Evolutionary conservation across 305 asterid species (phyloP), one percentile per base, ranked within the genome.

Genomic region (Fraxinus baroniana): DNA sequence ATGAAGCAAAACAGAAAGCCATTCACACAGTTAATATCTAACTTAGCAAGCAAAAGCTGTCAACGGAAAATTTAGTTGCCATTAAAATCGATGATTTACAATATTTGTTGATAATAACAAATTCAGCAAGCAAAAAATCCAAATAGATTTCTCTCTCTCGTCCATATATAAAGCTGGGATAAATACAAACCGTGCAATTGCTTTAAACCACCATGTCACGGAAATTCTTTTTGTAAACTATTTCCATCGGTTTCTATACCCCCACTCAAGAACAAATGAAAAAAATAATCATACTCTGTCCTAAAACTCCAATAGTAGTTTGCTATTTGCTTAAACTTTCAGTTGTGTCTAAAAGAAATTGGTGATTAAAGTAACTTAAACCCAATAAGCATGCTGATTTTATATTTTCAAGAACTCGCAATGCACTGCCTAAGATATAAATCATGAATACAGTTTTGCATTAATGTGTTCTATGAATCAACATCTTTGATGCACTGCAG

Each of bases 301-400:
- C 62, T 77, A 28, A 28, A 35, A 64, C 37, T 64, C 62, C 49
- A 12, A 52, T 7, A 13, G 37, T 22, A 35, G 30, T 32, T 24
- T 77, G 77, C 20, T 82, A 32, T 52, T 26, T 24, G n/a, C 44
- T 71, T 71, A 15, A 52, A 49, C 57, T 30, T 78, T 24, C 62
- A 71, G 37, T n/a, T 60, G 13, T 15, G 17, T 57, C 33, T 17
- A 41, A 36, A 32, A 8, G 28, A 44, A 72, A 30, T 17, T 46
- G 24, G 36, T 9, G 76, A 28, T 64, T 39, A 68, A 70, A 78
- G 22, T 39, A 55, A 83, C 41, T 32, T 55, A 72, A 78, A 74
- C 46, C 78, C 28, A 13, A 57, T 18, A 10, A 28, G 72, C 28
- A 52, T 24, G 9, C 9, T 52, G 72, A 22, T 15, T 82, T 39